phyloP scores from a whole-genome alignment of 2,329 filamentous ascomycete genomes.

The Alternaria arbusti region DNA sequence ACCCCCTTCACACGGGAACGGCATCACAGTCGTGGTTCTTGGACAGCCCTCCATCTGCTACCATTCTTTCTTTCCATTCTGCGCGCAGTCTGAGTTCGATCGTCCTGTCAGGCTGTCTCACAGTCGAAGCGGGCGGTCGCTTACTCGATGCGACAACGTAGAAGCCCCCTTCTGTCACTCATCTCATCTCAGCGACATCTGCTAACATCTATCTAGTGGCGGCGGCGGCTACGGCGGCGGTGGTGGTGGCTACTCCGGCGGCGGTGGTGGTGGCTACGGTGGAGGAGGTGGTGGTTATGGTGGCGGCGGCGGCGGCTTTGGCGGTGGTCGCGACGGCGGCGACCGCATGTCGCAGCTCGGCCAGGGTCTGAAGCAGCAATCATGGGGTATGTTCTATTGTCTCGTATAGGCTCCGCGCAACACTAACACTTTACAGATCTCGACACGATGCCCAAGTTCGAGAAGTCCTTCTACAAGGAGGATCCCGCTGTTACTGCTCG shows the following conservation, averaged over 20 bases:
- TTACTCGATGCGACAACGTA: slow-evolving; percentile 40
- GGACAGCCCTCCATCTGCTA: slow-evolving; percentile 38
- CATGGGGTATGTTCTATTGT: slow-evolving; percentile 75
- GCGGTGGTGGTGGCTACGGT: slow-evolving; percentile 64
- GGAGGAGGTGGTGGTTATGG: slow-evolving; percentile 36
- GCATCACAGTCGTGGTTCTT: slow-evolving; percentile 47
- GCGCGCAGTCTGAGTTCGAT: slow-evolving; percentile 37
- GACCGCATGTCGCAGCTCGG: slow-evolving; percentile 95
- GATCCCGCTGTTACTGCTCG: slow-evolving; percentile 78
- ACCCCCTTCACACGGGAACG: slow-evolving; percentile 48
- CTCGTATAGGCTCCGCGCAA: background rate
- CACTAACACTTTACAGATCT: slow-evolving; percentile 66
- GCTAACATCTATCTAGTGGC: slow-evolving; percentile 40
- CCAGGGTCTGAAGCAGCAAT: slow-evolving; percentile 82
- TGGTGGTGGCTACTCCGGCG: slow-evolving; percentile 62
- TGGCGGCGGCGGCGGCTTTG: slow-evolving; percentile 42
- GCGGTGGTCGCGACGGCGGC: slow-evolving; percentile 70
- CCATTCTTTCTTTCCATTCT: slow-evolving; percentile 37
- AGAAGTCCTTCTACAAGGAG: slow-evolving; percentile 99
- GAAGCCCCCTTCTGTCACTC: slow-evolving; percentile 30
- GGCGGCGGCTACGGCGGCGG: slow-evolving; percentile 47
- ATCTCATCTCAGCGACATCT: slow-evolving; percentile 1
- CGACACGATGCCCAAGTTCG: slow-evolving; percentile 85
- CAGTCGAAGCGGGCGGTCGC: slow-evolving; percentile 30
- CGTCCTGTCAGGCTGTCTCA: slow-evolving; percentile 28